A percentile compares a stretch with the other conserved stretches of the same genome.
phyloP scores from a whole-genome alignment of 2,329 filamentous ascomycete species.

The Dactylellina sp. region DNA sequence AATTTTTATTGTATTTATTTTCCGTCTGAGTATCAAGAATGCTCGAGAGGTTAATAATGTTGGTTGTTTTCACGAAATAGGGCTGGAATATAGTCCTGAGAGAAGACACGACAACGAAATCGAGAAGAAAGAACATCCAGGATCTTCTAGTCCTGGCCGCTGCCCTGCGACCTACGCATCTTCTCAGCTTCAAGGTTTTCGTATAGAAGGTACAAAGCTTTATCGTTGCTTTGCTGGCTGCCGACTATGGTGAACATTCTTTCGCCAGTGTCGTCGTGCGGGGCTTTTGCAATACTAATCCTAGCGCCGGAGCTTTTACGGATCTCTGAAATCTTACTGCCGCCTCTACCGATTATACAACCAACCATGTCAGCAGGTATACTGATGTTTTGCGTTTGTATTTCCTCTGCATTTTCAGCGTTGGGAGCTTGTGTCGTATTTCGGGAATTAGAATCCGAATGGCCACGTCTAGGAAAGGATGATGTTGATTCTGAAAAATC shows the following conservation, averaged over 20 bases:
- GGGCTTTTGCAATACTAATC: constrained; percentile 75
- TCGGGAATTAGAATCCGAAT: constrained; percentile 81
- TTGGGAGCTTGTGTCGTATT: constrained; percentile 69
- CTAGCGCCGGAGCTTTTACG: constrained; percentile 94
- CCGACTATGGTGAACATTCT: constrained; percentile 99
- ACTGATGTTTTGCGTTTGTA: constrained; percentile 99
- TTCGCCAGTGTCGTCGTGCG: constrained; percentile 96
- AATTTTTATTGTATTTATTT: constrained; percentile 13
- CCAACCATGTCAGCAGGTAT: constrained; percentile 99
- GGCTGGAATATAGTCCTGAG: constrained; percentile 36
- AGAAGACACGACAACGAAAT: constrained; percentile 54
- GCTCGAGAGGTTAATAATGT: constrained; percentile 25
- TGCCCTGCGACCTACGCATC: constrained; percentile 89
- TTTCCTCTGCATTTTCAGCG: constrained; percentile 95
- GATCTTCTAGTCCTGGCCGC: constrained; percentile 68
- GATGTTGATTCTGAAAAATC: constrained; percentile 84
- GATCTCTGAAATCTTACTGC: constrained; percentile 98
- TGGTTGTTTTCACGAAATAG: constrained; percentile 30
- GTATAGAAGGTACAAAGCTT: constrained; percentile 93
- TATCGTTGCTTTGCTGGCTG: constrained; percentile 91
- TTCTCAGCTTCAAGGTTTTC: constrained; percentile 99
- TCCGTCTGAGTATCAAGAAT: not conserved
- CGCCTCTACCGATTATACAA: constrained; percentile 95
- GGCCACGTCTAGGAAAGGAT: constrained; percentile 62
- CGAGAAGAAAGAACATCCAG: constrained; percentile 57